Percentiles rank a stretch among this genome's conserved stretches.
phyloP scores from a whole-genome alignment of 768 basidiomycete genomes.

The Boletus insuetus region DNA sequence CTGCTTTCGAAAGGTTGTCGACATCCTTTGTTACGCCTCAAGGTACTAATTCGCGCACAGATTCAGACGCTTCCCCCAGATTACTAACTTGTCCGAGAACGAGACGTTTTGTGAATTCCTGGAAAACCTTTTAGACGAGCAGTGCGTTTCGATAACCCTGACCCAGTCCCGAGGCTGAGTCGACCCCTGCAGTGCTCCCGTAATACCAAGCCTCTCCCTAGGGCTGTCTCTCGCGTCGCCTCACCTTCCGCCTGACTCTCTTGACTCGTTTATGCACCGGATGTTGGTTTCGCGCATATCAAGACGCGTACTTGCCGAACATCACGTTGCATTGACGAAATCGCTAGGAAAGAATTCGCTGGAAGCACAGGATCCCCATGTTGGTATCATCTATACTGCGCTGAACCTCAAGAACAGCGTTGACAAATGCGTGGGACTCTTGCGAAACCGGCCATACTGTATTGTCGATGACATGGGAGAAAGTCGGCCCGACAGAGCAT shows the following conservation, averaged over 20 bases:
- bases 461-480: constrained; percentile 39
- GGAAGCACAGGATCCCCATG: constrained; percentile 54
- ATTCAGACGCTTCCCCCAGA: constrained; percentile 69
- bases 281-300: constrained; percentile 93
- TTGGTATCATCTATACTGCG: constrained; percentile 82
- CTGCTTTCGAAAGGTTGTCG: constrained; percentile 76
- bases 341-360: constrained; percentile 38
- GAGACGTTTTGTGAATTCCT: constrained; percentile 75
- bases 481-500: constrained; percentile 31
- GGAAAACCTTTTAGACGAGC: constrained; percentile 60
- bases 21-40: not conserved
- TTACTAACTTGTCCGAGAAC: constrained; percentile 74
- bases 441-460: constrained; percentile 48
- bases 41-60: constrained; percentile 36
- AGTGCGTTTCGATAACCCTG: constrained; percentile 48
- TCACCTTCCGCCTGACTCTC: constrained; percentile 69
- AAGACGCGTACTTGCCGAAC: constrained; percentile 83
- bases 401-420: constrained; percentile 69
- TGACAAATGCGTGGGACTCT: constrained; percentile 59
- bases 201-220: constrained; percentile 79
- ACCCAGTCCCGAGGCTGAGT: constrained; percentile 4
- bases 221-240: constrained; percentile 85
- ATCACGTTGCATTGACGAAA: constrained; percentile 80
- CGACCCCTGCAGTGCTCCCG: constrained; percentile 51
- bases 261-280: constrained; percentile 85